Base-by-base conservation (phyloP, 805 yeast species). In the Deakozyma indianensis region DNA sequence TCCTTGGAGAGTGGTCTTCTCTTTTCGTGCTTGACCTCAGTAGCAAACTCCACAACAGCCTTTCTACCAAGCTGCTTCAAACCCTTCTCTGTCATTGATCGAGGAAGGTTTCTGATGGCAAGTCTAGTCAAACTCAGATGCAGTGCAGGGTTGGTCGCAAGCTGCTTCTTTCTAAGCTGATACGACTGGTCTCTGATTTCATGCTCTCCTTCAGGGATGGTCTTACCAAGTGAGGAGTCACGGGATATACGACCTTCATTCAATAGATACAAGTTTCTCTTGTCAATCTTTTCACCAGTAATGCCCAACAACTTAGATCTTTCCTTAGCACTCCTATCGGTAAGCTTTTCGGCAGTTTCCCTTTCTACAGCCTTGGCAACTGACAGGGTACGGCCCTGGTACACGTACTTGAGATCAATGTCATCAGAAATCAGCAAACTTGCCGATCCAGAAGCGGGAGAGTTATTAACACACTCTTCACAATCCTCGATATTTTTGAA, bases 61-160 rank as follows among this genome's bases (percentile, higher is more conserved):
- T 85, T 84, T 63, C 98, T 80, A 35, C 94, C 96, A 43, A 92
- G 69, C 1, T 94, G 94, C 59, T 92, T 92, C 55, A 92, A 69
- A 0, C 94, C 79, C 62, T 84, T 86, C 50, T 81, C 84, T 49
- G 77, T 82, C 92, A 92, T 79, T 14, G 94, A 79, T 61, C 97
- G 77, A 41, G 98, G 98, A 44, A 92, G 65, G 60, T 92, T 92
- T 66, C 98, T 76, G 48, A 92, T 76, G 7, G 98, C 98, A 60
- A 92, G 74, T 68, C 98, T 78, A 1, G 97, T 90, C 65, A 90
- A 67, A n/a, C 96, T 85, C 48, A 92, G 67, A 69, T 90, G 97
- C 57, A 92, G 70, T 11, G 92, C 70, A 18, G 97, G 95, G 63
- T 90, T 92, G 55, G 84, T 83, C 60, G 82, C 80, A 56, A 92